Conservation (phyloP, 2,329 filamentous ascomycete genomes). For the Nemania sp. region DNA sequence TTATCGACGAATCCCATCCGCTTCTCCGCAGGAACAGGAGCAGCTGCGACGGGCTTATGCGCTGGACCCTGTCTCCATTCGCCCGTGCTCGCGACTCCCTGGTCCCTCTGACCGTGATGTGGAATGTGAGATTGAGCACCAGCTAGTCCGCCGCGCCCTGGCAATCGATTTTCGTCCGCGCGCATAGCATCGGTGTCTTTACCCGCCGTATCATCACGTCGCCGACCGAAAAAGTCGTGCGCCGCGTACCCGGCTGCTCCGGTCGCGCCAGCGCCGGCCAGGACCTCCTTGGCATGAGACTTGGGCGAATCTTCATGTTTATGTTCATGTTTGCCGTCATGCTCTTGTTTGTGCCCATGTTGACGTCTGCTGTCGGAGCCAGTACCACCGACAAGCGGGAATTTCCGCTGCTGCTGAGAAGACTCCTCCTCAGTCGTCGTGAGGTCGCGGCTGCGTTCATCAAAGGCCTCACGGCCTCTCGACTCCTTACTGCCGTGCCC, state of each 20-base stretch:
- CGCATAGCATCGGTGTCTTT: neutral
- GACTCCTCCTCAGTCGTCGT: neutral
- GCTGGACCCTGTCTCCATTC: neutral
- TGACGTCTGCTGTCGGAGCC: too few species aligned
- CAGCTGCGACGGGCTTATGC: neutral
- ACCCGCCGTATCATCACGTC: neutral
- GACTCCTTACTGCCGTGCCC: conserved; percentile 34
- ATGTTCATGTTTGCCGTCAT: neutral
- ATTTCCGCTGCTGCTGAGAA: conserved; percentile 23
- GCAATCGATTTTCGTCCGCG: neutral
- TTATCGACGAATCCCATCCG: neutral
- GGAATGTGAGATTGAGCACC: neutral
- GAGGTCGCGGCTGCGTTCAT: too few species aligned
- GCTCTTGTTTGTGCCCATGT: too few species aligned
- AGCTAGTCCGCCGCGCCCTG: neutral
- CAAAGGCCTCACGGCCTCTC: too few species aligned
- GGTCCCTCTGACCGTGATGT: neutral
- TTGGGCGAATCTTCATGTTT: neutral
- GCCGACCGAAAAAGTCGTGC: conserved; percentile 2
- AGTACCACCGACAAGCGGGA: conserved; percentile 16
- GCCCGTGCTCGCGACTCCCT: neutral
- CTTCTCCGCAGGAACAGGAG: too few species aligned
- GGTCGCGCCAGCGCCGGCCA: conserved; percentile 22
- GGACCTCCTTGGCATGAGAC: conserved; percentile 28
- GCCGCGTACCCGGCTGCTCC: conserved; percentile 5